Base-by-base conservation (phyloP, 495 filamentous ascomycete species). In the Tuber microsphaerosporum region DNA sequence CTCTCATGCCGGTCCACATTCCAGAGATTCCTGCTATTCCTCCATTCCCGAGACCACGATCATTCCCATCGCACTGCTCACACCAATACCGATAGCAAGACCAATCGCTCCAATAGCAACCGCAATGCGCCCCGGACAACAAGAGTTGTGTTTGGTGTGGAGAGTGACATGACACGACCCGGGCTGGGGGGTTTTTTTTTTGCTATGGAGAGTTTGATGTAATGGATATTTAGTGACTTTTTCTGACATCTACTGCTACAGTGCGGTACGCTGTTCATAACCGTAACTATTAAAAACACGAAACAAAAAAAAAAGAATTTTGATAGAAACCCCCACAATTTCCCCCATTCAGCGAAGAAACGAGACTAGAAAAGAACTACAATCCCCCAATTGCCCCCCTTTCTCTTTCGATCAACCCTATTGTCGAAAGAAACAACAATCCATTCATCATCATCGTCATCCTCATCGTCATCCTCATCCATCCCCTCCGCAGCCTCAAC, bases 401-500 rank as follows among this genome's bases (percentile, higher is more conserved):
- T 26, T 16, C 56, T 16, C 26, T 19, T 65, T 8, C 26, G 26
- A 34, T 65, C 4, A 34, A 14, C n/a, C n/a, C 51, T 61, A n/a
- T 26, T n/a, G n/a, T 10, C n/a, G n/a, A 14, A 31, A 19, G 1
- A 14, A 65, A 77, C 44, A 12, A 34, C 9, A 43, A 12, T 43
- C 42, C 12, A 43, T 9, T 43, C 42, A 43, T 90, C 89, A 65
- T 91, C 91, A 42, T 91, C 91, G 10, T 93, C 91, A 45, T 94
- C 92, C 65, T 92, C 92, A 1, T 92, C 92, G 41, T 93, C 92
- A 83, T 97, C 94, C 76, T 97, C 94, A 74, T 98, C 95, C 93
- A 94, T 94, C 5, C 93, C 94, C 84, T 98, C 94, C 20, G 90
- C 93, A 31, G 91, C 95, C 72, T 86, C 90, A 44, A 98, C 90